Conservation (phyloP, 106 monocot species). For the Dendrobium chrysotoxum region DNA sequence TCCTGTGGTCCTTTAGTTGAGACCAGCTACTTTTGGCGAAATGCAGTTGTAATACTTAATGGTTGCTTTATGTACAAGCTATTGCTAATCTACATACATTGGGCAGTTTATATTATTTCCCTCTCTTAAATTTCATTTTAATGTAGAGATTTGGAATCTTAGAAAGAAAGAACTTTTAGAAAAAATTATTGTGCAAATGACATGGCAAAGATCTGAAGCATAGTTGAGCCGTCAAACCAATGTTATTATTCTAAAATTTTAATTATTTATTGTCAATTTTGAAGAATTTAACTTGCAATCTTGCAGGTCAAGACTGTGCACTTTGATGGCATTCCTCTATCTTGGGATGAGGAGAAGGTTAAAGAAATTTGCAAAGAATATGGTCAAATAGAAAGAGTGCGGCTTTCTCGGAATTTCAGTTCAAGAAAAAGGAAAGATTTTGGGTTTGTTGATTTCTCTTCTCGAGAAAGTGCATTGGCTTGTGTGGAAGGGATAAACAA, state of each 20-base stretch:
- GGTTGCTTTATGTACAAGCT: background rate
- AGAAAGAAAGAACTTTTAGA: background rate
- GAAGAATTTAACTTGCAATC: background rate
- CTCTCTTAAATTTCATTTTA: background rate
- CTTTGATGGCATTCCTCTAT: conserved; percentile 39
- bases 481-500: conserved; percentile 61
- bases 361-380: conserved; percentile 41
- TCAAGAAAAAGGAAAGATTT: conserved; percentile 44
- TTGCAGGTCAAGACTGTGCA: conserved; percentile 53
- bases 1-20: background rate
- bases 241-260: background rate
- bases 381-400: conserved; percentile 43
- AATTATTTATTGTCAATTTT: background rate
- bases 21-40: background rate
- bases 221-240: background rate
- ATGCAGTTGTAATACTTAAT: background rate
- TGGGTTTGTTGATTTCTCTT: conserved; percentile 62
- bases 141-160: background rate
- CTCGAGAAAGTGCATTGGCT: conserved; percentile 45
- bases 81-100: background rate
- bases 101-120: background rate
- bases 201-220: background rate
- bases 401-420: conserved; percentile 21
- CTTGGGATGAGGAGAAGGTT: conserved; percentile 62
- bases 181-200: background rate